These are phyloP conservation scores for Urtica urens DNA, from an alignment of 306 rosid species.

Conservation along the genomic window DNA sequence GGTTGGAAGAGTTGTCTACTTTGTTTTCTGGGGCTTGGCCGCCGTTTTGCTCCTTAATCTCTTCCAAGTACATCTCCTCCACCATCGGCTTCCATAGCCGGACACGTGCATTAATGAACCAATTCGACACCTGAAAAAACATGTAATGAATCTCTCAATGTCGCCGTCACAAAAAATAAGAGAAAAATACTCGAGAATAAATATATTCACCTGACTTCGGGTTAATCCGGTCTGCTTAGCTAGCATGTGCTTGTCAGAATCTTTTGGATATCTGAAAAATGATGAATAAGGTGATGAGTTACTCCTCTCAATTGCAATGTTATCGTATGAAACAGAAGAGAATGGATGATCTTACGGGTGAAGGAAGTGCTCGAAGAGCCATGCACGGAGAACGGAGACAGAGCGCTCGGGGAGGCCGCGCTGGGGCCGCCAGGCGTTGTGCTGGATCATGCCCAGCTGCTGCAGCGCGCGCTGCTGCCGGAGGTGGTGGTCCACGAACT, in stretches of 20 bases:
- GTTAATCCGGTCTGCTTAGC: slow-evolving; percentile 97
- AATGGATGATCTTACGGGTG: slow-evolving; percentile 60
- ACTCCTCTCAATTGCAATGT: background rate
- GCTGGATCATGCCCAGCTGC: slow-evolving; percentile 95
- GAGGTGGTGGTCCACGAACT: slow-evolving; percentile 79
- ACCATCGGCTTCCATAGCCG: slow-evolving; percentile 99
- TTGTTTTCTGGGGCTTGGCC: slow-evolving; percentile 51
- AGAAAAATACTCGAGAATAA: background rate
- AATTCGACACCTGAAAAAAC: slow-evolving; percentile 65
- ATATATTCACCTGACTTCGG: slow-evolving; percentile 69
- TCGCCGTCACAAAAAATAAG: too few relatives aligned
- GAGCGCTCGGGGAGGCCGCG: slow-evolving; percentile 94
- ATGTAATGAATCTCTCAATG: too few relatives aligned
- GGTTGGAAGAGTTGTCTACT: slow-evolving; percentile 32
- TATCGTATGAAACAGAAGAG: background rate
- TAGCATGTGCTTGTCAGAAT: slow-evolving; percentile 88
- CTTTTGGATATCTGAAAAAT: slow-evolving; percentile 74
- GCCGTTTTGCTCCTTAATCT: slow-evolving; percentile 57
- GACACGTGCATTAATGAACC: slow-evolving; percentile 97
- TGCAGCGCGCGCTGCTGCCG: slow-evolving; percentile 92
- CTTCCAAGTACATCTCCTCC: slow-evolving; percentile 90
- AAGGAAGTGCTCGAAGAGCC: slow-evolving; percentile 99
- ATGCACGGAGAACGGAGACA: slow-evolving; percentile 92
- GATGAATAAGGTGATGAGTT: too few relatives aligned
- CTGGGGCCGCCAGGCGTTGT: slow-evolving; percentile 99